Evolutionary conservation across 2,329 filamentous ascomycete genomes (phyloP).

Genomic region (Thelonectria discophora): DNA sequence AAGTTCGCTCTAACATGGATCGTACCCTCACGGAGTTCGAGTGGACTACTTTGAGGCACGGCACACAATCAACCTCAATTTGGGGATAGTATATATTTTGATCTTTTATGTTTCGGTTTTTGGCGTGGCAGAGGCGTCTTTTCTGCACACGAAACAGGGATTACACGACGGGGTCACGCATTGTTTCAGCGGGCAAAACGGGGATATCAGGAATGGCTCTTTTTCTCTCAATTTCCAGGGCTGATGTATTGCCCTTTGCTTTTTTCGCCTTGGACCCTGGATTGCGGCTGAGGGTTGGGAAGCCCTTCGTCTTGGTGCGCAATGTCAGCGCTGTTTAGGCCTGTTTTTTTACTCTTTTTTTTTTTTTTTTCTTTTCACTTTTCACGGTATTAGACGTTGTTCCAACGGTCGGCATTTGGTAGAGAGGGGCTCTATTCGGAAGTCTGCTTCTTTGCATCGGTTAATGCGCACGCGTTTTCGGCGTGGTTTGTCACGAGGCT

Average conservation of each 20-base stretch:
- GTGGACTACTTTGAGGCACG: not conserved
- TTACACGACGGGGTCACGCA: constrained; percentile 50
- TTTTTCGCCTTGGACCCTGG: constrained; percentile 21
- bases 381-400: constrained; percentile 36
- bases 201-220: constrained; percentile 38
- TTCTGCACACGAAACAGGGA: constrained; percentile 42
- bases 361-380: constrained; percentile 16
- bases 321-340: not conserved
- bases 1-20: not conserved
- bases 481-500: constrained; percentile 25
- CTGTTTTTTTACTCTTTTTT: constrained; percentile 21
- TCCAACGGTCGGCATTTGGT: constrained; percentile 28
- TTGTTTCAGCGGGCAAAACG: constrained; percentile 50
- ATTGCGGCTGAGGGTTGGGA: not conserved
- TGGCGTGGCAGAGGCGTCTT: constrained; percentile 32
- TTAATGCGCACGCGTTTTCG: constrained; percentile 39
- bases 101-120: constrained; percentile 33
- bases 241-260: constrained; percentile 34
- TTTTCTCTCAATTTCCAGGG: constrained; percentile 8
- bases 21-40: not conserved
- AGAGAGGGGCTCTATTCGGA: constrained; percentile 32
- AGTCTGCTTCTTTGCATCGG: constrained; percentile 34
- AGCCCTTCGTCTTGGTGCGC: constrained; percentile 18
- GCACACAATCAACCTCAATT: constrained; percentile 34
- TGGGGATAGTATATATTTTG: constrained; percentile 44